Evolutionary conservation across 352 stramenopile species (phyloP), one percentile per base, ranked within the genome.

Genomic region (Phytophthora fragariae): DNA sequence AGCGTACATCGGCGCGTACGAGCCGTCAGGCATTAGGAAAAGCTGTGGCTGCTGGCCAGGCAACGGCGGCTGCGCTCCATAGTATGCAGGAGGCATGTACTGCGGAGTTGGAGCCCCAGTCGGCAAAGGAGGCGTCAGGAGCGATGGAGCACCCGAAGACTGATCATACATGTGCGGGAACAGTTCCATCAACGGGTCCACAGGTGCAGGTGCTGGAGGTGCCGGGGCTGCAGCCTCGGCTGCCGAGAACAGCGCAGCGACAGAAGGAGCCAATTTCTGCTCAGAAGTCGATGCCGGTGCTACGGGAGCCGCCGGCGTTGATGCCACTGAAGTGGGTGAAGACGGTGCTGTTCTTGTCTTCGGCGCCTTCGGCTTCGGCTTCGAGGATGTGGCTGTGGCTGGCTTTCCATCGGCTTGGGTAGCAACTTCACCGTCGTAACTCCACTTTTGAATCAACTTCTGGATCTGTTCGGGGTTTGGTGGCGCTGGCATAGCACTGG

Each of bases 371-470:
- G 44, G 17, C 35, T 53, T 57, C 15, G 60, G 58, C 29, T 53
- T 53, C 47, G 49, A 6, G 1, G 49, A 19, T 15, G 49, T 12
- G 14, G 24, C 8, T 24, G 50, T 57, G 44, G 44, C 44, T 21
- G 44, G 3, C 49, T 54, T 57, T 73, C 19, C 56, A 29, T 57
- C 68, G 27, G 24, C 54, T 62, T 68, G 35, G 12, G 68, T 60
- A 47, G 70, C 53, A 68, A 64, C 69, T 31, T 76, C 65, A 10
- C 71, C 78, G 27, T 83, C 75, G 31, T 76, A 69, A 33, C 71
- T 86, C 86, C 86, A 93, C 63, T 92, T 93, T 37, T 76, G 68
- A 50, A 93, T 79, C 11, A 93, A 59, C 61, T 82, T 73, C 50
- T 90, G 75, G 39, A 92, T 92, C 75, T 93, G 89, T 14, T 82